Evolutionary conservation across 2,329 filamentous ascomycete genomes (phyloP).

Genomic region (Alternaria incomplexa): DNA sequence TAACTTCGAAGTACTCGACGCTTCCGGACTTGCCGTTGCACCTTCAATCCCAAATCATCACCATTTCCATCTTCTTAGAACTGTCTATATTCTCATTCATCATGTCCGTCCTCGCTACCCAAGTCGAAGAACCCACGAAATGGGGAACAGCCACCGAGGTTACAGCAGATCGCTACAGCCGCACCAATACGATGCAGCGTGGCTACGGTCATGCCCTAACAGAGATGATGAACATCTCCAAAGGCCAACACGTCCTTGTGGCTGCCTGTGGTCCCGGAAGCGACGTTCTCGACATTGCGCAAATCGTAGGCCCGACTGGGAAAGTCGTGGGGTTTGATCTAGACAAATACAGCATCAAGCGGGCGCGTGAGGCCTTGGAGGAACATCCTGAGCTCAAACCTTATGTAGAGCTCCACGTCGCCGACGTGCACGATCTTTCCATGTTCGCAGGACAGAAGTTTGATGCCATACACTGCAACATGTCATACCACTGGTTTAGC

Average conservation of each 20-base stretch:
- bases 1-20: background rate
- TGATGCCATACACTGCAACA: background rate
- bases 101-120: background rate
- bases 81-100: background rate
- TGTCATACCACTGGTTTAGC: background rate
- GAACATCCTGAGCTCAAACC: background rate
- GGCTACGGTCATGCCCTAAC: background rate
- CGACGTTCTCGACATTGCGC: background rate
- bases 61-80: background rate
- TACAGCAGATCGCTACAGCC: background rate
- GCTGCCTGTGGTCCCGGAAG: background rate
- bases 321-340: background rate
- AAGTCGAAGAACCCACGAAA: background rate
- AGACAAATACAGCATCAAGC: background rate
- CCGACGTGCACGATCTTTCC: background rate
- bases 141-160: background rate
- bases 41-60: background rate
- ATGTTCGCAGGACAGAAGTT: background rate
- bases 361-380: background rate
- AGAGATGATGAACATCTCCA: background rate
- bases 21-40: background rate
- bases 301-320: background rate
- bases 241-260: background rate
- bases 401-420: background rate
- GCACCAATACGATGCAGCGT: background rate